These are phyloP conservation scores for Aureobasidium musti DNA, from an alignment of 2,329 filamentous ascomycete genomes.

Conservation along the genomic window DNA sequence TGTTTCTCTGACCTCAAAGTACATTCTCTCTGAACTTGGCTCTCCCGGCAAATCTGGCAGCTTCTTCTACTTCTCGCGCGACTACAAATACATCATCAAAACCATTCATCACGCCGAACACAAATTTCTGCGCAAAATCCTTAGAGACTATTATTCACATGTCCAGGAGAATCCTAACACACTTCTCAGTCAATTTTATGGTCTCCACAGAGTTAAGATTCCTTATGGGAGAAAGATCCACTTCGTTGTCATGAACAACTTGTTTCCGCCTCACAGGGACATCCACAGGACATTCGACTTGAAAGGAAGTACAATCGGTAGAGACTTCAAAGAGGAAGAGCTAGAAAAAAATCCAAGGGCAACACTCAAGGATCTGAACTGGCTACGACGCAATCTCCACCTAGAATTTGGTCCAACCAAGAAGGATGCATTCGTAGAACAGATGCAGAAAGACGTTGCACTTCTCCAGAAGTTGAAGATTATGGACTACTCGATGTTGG, in stretches of 20 bases:
- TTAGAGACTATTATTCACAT: conserved; percentile 92
- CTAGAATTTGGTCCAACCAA: conserved; percentile 88
- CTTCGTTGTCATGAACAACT: conserved; percentile 99
- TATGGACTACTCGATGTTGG: conserved; percentile 96
- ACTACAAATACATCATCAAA: conserved; percentile 99
- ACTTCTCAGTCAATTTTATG: conserved; percentile 95
- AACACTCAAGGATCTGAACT: conserved; percentile 95
- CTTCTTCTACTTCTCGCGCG: conserved; percentile 99
- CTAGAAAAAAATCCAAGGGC: conserved; percentile 86
- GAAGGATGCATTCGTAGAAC: conserved; percentile 82
- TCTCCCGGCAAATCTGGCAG: conserved; percentile 98
- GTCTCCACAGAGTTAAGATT: conserved; percentile 95
- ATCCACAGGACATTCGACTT: conserved; percentile 97
- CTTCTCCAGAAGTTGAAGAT: conserved; percentile 87
- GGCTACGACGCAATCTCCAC: conserved; percentile 81
- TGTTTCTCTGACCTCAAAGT: conserved; percentile 97
- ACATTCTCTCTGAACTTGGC: conserved; percentile 94
- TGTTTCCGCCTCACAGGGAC: conserved; percentile 95
- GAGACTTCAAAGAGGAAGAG: conserved; percentile 87
- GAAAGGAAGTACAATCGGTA: conserved; percentile 92
- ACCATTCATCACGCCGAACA: conserved; percentile 96
- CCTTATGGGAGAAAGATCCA: conserved; percentile 98
- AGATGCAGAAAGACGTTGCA: conserved; percentile 83
- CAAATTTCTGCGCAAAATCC: conserved; percentile 79
- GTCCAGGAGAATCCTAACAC: conserved; percentile 94